These are phyloP conservation scores for Huntiella moniliformis DNA, from an alignment of 2,329 filamentous ascomycete species.

Conservation along the genomic window DNA sequence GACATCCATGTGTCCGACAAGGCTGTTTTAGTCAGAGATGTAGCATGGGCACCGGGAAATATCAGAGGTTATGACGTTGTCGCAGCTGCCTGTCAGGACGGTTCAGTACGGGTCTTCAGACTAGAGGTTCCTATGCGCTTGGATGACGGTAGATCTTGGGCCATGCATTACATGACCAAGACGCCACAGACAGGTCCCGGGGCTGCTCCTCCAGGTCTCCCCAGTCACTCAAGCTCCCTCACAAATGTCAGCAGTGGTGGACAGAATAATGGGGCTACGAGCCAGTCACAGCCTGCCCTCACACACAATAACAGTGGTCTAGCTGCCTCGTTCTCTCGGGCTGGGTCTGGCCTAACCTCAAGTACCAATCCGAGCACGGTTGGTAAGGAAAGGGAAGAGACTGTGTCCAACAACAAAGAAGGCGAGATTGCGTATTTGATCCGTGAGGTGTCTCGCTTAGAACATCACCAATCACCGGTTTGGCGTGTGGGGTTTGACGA, in stretches of 20 bases:
- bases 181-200: no score
- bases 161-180: conserved; percentile 19
- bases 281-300: conserved; percentile 17
- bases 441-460: conserved; percentile 46
- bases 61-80: conserved; percentile 79
- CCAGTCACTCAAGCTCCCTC: no score
- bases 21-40: conserved; percentile 58
- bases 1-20: conserved; percentile 23
- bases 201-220: no score
- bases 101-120: conserved; percentile 74
- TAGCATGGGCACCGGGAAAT: conserved; percentile 84
- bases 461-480: conserved; percentile 49
- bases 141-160: conserved; percentile 32
- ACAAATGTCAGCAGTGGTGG: conserved; percentile 12
- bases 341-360: conserved; percentile 10
- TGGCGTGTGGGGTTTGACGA: conserved; percentile 58
- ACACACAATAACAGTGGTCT: neutral
- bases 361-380: no score
- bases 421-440: conserved; percentile 47
- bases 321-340: conserved; percentile 8
- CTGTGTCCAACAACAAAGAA: conserved; percentile 27
- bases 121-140: conserved; percentile 37
- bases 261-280: conserved; percentile 17
- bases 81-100: conserved; percentile 85
- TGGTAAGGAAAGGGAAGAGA: neutral